phyloP scores from a whole-genome alignment of 768 basidiomycete genomes.

The Leccinellum luteum region DNA sequence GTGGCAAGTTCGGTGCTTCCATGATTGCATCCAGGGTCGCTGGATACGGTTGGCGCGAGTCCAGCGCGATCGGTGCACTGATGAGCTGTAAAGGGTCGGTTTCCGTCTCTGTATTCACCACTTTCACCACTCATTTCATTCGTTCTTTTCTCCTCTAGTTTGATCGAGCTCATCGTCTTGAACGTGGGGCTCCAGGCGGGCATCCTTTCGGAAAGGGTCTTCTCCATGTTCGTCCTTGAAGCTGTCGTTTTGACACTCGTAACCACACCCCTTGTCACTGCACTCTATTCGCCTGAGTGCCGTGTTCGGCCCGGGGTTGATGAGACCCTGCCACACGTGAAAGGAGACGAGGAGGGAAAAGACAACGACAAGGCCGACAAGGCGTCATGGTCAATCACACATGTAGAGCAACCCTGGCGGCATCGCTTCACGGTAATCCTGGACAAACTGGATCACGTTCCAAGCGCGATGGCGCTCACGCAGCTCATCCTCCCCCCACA shows the following conservation, averaged over 20 bases:
- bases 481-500: constrained; percentile 65
- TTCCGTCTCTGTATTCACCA: neutral
- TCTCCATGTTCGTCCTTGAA: constrained; percentile 94
- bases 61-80: constrained; percentile 79
- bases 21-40: constrained; percentile 60
- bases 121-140: neutral
- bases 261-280: constrained; percentile 72
- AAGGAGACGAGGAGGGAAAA: constrained; percentile 34
- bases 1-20: constrained; percentile 91
- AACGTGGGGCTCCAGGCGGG: constrained; percentile 87
- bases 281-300: constrained; percentile 61
- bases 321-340: neutral
- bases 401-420: constrained; percentile 37
- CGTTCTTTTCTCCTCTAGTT: constrained; percentile 37
- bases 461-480: constrained; percentile 85
- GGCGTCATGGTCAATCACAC: neutral
- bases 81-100: constrained; percentile 94
- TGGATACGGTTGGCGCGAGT: constrained; percentile 79
- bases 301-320: constrained; percentile 44
- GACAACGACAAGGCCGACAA: constrained; percentile 1
- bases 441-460: constrained; percentile 88
- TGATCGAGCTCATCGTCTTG: constrained; percentile 93
- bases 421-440: constrained; percentile 80
- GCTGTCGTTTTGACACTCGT: constrained; percentile 80
- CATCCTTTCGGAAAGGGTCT: constrained; percentile 73